Evolutionary conservation across 164 flowering plant genomes (phyloP), one percentile per base, ranked within the genome.

Genomic region (Amborella trichopoda): DNA sequence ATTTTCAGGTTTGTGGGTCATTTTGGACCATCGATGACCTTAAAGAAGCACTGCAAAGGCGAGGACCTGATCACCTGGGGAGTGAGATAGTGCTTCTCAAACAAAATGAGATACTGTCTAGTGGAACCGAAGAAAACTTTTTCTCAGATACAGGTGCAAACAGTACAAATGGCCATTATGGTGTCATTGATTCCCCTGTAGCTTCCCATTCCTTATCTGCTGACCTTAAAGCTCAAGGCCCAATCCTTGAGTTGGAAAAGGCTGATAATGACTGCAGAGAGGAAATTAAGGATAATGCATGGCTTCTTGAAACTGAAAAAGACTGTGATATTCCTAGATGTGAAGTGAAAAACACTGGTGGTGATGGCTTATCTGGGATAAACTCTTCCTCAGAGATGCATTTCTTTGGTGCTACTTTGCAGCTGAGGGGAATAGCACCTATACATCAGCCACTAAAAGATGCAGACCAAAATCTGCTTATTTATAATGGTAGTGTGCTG

Each of bases 61-160:
- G 99, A 37, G 99, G 99, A 44, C 99, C 99, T 27, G 96, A 91
- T 63, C 76, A 79, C 53, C 55, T 82, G 40, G 95, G 91, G 50
- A 64, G 62, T 62, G 66, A 61, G 61, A 77, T 60, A 60, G 39
- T 83, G 24, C 43, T 54, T 5, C 72, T 80, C 44, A 47, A 50
- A 5, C 46, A 0, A 2, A n/a, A 21, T n/a, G 40, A 37, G 40
- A 14, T 30, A 30, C n/a, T 37, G 19, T 2, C 40, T n/a, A 8
- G 40, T 37, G n/a, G n/a, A 37, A 18, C 2, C n/a, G 40, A 37
- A 6, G 6, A n/a, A 1, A 37, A 8, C 6, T 37, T n/a, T 2
- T 8, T n/a, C 19, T 6, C 6, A 6, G 3, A n/a, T 37, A 6
- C n/a, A n/a, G 40, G 2, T 37, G n/a, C n/a, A 1, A n/a, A 37